Conservation (phyloP, 495 filamentous ascomycete species). For the Tuber umbilicatum region DNA sequence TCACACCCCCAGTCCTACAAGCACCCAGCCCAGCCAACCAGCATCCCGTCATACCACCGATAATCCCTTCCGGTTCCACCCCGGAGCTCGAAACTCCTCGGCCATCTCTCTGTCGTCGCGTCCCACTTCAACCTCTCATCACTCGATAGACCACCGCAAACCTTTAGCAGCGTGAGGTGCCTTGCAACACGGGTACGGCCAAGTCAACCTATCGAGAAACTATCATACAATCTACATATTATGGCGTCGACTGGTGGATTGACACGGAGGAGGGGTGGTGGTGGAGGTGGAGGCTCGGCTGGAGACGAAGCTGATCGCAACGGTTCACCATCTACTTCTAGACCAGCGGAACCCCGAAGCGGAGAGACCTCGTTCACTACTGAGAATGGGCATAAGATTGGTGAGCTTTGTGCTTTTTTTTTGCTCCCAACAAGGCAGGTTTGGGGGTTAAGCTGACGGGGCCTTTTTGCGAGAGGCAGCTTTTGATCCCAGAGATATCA, state of each 20-base stretch:
- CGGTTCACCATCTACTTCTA: conserved; percentile 62
- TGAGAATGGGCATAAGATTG: conserved; percentile 95
- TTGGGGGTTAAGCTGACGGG: conserved; percentile 12
- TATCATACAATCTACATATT: conserved; percentile 16
- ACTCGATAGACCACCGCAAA: conserved; percentile 9
- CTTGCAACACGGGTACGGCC: not conserved
- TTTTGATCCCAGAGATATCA: conserved; percentile 94
- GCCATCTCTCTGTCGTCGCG: conserved; percentile 10
- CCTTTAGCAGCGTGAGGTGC: not conserved
- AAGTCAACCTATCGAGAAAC: not conserved
- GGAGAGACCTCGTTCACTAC: conserved; percentile 79
- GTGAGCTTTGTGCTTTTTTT: conserved; percentile 18
- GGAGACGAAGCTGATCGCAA: conserved; percentile 58
- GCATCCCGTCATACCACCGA: not conserved
- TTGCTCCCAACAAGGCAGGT: not conserved
- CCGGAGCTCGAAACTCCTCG: conserved; percentile 8
- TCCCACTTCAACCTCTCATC: conserved; percentile 11
- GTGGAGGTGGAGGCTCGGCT: conserved; percentile 47
- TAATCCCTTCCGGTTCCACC: conserved; percentile 6
- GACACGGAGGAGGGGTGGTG: conserved; percentile 59
- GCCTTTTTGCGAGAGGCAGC: conserved; percentile 45
- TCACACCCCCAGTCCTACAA: not conserved
- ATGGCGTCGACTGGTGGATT: conserved; percentile 67
- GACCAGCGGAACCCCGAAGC: conserved; percentile 50
- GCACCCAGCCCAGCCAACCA: not conserved